These are phyloP conservation scores for Aspergillus coremiiformis DNA, from an alignment of 495 filamentous ascomycete genomes.

Conservation along the genomic window DNA sequence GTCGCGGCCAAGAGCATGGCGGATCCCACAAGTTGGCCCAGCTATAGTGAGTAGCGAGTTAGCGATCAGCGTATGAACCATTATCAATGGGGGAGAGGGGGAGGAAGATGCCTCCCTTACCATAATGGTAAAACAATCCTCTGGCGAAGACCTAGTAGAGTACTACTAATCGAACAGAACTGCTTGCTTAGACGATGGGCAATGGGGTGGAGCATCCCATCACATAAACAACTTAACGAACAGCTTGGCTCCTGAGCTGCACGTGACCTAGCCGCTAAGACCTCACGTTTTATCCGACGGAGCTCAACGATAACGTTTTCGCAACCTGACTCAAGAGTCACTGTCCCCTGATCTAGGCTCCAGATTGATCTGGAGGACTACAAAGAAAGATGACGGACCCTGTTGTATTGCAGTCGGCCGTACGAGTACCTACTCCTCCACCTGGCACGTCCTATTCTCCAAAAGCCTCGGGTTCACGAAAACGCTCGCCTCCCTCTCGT, in stretches of 20 bases:
- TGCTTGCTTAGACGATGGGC: neutral
- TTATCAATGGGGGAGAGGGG: neutral
- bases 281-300: constrained; percentile 12
- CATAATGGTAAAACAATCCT: constrained; percentile 19
- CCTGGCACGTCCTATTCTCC: constrained; percentile 45
- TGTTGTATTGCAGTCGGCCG: constrained; percentile 55
- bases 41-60: constrained; percentile 50
- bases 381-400: constrained; percentile 37
- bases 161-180: neutral
- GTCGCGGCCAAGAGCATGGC: constrained; percentile 95
- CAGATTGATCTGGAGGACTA: constrained; percentile 2
- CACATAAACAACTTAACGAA: neutral
- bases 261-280: constrained; percentile 28
- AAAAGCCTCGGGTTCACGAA: constrained; percentile 43
- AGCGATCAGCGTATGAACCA: constrained; percentile 7
- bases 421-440: constrained; percentile 60
- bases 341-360: constrained; percentile 1
- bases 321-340: constrained; percentile 2
- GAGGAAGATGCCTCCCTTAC: constrained; percentile 5
- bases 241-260: constrained; percentile 18
- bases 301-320: constrained; percentile 15
- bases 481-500: constrained; percentile 55
- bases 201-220: neutral
- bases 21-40: constrained; percentile 92
- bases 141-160: neutral